Evolutionary conservation across 305 asterid species (phyloP).

Genomic region (Fraxinus sp.): DNA sequence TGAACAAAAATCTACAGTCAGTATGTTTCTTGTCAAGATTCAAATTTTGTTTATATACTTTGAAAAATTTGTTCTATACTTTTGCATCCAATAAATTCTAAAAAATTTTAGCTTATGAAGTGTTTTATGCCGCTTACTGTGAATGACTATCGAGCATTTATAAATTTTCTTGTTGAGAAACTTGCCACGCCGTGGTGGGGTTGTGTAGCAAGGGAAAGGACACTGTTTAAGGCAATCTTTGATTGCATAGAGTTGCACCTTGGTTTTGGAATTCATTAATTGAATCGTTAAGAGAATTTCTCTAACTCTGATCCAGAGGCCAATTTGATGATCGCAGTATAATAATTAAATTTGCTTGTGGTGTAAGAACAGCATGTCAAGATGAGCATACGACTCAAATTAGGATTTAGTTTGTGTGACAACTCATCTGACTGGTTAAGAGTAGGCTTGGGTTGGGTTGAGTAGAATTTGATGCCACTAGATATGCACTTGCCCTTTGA

Average conservation of each 20-base stretch:
- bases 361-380: background rate
- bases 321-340: background rate
- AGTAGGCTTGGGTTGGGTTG: background rate
- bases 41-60: background rate
- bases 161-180: background rate
- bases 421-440: background rate
- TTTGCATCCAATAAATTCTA: background rate
- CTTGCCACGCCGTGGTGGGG: too few species aligned
- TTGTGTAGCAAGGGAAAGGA: background rate
- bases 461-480: background rate
- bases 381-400: background rate
- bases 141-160: background rate
- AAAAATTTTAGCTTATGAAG: background rate
- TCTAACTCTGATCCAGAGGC: background rate
- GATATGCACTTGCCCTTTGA: background rate
- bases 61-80: background rate
- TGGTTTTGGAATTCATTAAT: background rate
- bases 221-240: background rate
- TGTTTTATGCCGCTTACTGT: background rate
- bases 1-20: constrained; percentile 56
- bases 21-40: constrained; percentile 35
- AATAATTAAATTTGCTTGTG: background rate
- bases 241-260: background rate
- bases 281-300: background rate
- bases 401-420: background rate